A percentile compares a stretch with the other conserved stretches of the same genome.
These are phyloP conservation scores for Cyberlindnera euphorbiiphila DNA, from an alignment of 805 yeast species.

Conservation along the genomic window DNA sequence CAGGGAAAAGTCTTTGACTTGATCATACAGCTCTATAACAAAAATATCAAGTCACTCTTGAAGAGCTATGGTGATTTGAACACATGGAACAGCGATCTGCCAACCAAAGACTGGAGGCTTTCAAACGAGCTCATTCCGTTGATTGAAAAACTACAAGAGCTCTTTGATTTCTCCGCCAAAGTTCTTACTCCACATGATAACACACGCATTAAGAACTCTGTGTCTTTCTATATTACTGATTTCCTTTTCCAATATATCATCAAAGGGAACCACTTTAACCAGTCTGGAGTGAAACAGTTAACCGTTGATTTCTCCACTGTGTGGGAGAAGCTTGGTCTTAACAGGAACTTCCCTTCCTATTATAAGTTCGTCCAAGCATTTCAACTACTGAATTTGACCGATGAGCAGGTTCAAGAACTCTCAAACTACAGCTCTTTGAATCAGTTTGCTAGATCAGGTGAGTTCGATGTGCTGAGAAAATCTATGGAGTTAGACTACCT, in stretches of 20 bases:
- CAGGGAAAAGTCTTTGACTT: constrained; percentile 30
- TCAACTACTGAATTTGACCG: constrained; percentile 28
- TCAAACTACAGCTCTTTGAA: constrained; percentile 19
- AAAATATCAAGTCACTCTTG: constrained; percentile 28
- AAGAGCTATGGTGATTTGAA: constrained; percentile 32
- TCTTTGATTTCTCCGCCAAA: constrained; percentile 19
- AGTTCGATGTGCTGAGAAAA: constrained; percentile 27
- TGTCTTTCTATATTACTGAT: constrained; percentile 28
- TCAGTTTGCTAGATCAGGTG: constrained; percentile 30
- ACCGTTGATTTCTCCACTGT: constrained; percentile 30
- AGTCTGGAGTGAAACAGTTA: constrained; percentile 32
- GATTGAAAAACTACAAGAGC: constrained; percentile 26
- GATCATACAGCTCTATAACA: constrained; percentile 30
- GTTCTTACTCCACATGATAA: constrained; percentile 18
- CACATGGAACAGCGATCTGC: constrained; percentile 27
- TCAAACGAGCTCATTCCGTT: constrained; percentile 27
- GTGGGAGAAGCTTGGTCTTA: constrained; percentile 26
- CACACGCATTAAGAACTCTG: constrained; percentile 23
- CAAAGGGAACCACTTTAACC: constrained; percentile 35
- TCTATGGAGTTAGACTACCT: constrained; percentile 21
- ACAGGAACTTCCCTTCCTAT: constrained; percentile 17
- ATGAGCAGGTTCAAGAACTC: constrained; percentile 20
- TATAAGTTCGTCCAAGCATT: constrained; percentile 23
- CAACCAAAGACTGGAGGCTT: constrained; percentile 10
- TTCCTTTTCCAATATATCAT: constrained; percentile 34